Conservation (phyloP, 805 yeast genomes). For the Maudiozyma pseudohumilis region DNA sequence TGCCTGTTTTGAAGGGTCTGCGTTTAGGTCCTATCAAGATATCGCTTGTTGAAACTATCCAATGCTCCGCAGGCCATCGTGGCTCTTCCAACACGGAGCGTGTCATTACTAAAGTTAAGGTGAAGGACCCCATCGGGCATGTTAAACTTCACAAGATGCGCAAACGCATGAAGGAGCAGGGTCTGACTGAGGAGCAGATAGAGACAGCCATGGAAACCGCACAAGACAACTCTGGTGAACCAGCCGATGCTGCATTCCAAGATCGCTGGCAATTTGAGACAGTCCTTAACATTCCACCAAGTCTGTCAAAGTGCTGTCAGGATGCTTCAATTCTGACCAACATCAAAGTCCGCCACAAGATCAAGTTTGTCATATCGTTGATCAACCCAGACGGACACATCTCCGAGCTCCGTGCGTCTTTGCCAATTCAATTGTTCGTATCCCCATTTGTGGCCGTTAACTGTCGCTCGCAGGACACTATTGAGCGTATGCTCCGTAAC, state of each 20-base stretch:
- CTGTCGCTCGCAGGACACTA: conserved; percentile 15
- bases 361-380: conserved; percentile 70
- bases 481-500: conserved; percentile 4
- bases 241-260: conserved; percentile 17
- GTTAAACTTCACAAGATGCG: conserved; percentile 16
- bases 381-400: conserved; percentile 87
- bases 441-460: conserved; percentile 71
- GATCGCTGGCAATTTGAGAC: conserved; percentile 73
- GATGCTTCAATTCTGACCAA: conserved; percentile 65
- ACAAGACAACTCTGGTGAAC: conserved; percentile 17
- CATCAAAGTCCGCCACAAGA: conserved; percentile 80
- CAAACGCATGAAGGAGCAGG: conserved; percentile 5
- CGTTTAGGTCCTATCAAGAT: conserved; percentile 63
- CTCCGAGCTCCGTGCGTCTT: conserved; percentile 83
- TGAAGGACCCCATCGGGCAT: conserved; percentile 30
- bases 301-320: conserved; percentile 69
- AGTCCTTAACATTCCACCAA: conserved; percentile 56
- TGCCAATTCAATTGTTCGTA: conserved; percentile 69
- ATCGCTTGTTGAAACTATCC: conserved; percentile 54
- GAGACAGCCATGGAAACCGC: too few species aligned
- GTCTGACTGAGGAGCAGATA: background rate
- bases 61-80: conserved; percentile 52
- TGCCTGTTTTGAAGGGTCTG: conserved; percentile 77
- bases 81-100: conserved; percentile 56
- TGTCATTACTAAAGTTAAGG: conserved; percentile 43